A percentile compares a stretch with the other conserved stretches of the same genome.
These are phyloP conservation scores for Blastobotrys niveus DNA, from an alignment of 1,139 yeast genomes.

Conservation along the genomic window DNA sequence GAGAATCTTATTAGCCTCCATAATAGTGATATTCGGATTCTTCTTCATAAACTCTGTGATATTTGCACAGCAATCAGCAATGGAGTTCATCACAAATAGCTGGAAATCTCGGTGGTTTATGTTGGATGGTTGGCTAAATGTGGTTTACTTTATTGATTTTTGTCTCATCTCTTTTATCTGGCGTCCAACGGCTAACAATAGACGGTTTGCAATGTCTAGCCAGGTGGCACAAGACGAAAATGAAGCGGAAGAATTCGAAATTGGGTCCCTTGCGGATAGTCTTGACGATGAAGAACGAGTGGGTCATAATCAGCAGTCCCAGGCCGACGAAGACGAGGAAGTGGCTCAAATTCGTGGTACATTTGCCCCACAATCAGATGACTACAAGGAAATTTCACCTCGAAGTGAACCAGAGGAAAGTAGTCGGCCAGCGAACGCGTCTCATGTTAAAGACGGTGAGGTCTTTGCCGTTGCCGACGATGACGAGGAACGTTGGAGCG, in stretches of 20 bases:
- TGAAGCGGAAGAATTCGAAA: slow-evolving; percentile 51
- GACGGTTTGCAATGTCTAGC: slow-evolving; percentile 89
- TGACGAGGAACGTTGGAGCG: slow-evolving; percentile 11
- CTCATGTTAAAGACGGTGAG: not conserved
- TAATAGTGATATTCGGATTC: slow-evolving; percentile 55
- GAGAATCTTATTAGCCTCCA: slow-evolving; percentile 64
- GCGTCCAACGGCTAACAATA: slow-evolving; percentile 96
- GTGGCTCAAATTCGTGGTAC: slow-evolving; percentile 7
- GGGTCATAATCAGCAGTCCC: slow-evolving; percentile 8
- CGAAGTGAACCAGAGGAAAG: too few relatives aligned
- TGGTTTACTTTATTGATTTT: slow-evolving; percentile 79
- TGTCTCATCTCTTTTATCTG: slow-evolving; percentile 83
- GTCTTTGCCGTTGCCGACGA: slow-evolving; percentile 16
- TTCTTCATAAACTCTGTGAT: slow-evolving; percentile 65
- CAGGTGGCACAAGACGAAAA: slow-evolving; percentile 83
- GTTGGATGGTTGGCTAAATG: slow-evolving; percentile 92
- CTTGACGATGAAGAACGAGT: slow-evolving; percentile 33
- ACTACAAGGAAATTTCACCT: slow-evolving; percentile 4
- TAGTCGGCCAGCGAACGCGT: too few relatives aligned
- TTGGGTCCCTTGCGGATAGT: slow-evolving; percentile 39
- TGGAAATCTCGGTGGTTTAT: slow-evolving; percentile 92
- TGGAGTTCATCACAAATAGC: slow-evolving; percentile 74
- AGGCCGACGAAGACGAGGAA: slow-evolving; percentile 13
- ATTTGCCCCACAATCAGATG: slow-evolving; percentile 10
- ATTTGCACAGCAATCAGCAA: slow-evolving; percentile 64